Evolutionary conservation across 2,329 filamentous ascomycete genomes (phyloP), one percentile per base, ranked within the genome.

Genomic region (Lasiodiplodia hormozganensis): DNA sequence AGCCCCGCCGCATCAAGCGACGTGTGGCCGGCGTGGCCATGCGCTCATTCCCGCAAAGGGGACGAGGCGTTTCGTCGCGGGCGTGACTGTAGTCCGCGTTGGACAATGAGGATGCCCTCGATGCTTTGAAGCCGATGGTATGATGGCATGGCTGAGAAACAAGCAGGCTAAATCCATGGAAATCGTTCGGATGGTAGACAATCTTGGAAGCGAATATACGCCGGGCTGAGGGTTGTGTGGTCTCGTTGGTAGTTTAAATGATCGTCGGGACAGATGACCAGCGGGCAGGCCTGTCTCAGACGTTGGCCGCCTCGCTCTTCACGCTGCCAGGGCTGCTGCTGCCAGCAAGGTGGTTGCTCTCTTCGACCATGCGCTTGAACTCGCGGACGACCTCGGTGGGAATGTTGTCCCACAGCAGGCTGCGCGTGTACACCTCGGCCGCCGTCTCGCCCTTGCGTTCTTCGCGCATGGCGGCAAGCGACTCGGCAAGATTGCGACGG

Each of bases 341-440:
- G 40, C 75, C 71, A 36, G 70, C 75, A 70, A 75, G 74, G 52
- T 62, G 65, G 67, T 76, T 90, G 81, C 87, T 90, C 76, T 96
- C 92, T 72, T 91, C 89, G 74, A 97, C 92, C 87, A 97, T 94
- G 81, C 93, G 92, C 75, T 92, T 92, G 84, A 98, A 98, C 78
- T 95, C 93, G 74, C 90, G 89, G 66, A 99, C 93, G 60, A 98
- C 94, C 72, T 98, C 94, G 74, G 89, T 87, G 16, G 96, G 94
- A 74, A 98, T 94, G 80, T 94, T 92, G 76, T 97, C 94, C 93
- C 93, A 97, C 69, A 98, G 89, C 70, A 98, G 86, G 71, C 93
- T 97, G 69, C 95, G 88, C 40, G 94, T 96, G 82, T 97, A 97
- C 52, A 97, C 92, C 75, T 97, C 94, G 68, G 94, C 92, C 58